Evolutionary conservation across 1,139 yeast genomes (phyloP).

Genomic region (Debaryomyces robertsiae): DNA sequence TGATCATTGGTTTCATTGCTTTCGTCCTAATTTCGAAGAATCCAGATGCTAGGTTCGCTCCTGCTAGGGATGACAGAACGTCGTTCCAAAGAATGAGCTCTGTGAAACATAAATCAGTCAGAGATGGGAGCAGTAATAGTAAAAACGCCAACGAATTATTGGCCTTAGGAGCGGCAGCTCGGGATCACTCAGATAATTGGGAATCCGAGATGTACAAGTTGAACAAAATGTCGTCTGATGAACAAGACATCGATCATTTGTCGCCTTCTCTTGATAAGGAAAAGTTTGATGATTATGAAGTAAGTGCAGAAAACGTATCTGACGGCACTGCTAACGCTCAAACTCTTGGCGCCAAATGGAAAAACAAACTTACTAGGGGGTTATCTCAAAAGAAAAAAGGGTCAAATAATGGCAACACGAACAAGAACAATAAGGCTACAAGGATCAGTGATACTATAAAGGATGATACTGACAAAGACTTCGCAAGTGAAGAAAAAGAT

Average conservation of each 20-base stretch:
- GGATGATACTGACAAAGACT: constrained; percentile 19
- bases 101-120: constrained; percentile 25
- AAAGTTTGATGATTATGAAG: constrained; percentile 9
- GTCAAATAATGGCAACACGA: constrained; percentile 13
- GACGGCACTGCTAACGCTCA: constrained; percentile 1
- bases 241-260: constrained; percentile 13
- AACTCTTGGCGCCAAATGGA: constrained; percentile 26
- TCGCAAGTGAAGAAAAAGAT: constrained; percentile 16
- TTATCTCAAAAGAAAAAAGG: constrained; percentile 27
- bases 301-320: constrained; percentile 7
- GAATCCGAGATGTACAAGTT: constrained; percentile 62
- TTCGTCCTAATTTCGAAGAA: constrained; percentile 67
- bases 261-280: constrained; percentile 10
- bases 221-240: constrained; percentile 32
- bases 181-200: constrained; percentile 72
- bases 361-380: constrained; percentile 21
- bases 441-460: constrained; percentile 39
- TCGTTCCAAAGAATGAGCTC: constrained; percentile 69
- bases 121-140: constrained; percentile 1
- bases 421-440: constrained; percentile 21
- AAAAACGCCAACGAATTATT: constrained; percentile 58
- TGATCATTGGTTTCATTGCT: constrained; percentile 59
- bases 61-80: constrained; percentile 81
- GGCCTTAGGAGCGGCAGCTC: constrained; percentile 70
- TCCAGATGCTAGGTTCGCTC: constrained; percentile 82